Percentiles rank a stretch among this genome's conserved stretches.
Conservation (phyloP, 257 asterid species). For the Capsicum baccatum region DNA sequence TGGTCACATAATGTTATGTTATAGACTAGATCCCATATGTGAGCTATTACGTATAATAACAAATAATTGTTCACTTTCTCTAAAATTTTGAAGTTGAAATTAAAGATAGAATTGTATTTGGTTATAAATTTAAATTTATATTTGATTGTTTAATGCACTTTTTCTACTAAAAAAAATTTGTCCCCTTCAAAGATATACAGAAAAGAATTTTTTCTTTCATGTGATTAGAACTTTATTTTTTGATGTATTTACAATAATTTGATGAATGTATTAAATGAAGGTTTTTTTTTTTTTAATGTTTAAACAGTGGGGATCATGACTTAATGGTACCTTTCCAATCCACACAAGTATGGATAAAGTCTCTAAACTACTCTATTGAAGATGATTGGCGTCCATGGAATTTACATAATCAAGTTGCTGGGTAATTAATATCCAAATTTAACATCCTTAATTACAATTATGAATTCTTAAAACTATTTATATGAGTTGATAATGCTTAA, state of each 20-base stretch:
- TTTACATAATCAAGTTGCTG: slow-evolving; percentile 42
- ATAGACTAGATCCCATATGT: too few relatives aligned
- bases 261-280: neutral
- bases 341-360: slow-evolving; percentile 51
- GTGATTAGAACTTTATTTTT: neutral
- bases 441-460: neutral
- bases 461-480: neutral
- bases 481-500: neutral
- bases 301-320: slow-evolving; percentile 38
- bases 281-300: neutral
- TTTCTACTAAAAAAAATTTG: too few relatives aligned
- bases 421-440: slow-evolving; percentile 31
- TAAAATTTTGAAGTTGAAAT: too few relatives aligned
- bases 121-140: too few relatives aligned
- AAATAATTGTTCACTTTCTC: too few relatives aligned
- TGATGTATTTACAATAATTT: neutral
- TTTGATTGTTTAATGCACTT: too few relatives aligned
- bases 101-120: too few relatives aligned
- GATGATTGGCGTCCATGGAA: slow-evolving; percentile 54
- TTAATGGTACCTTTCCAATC: slow-evolving; percentile 35
- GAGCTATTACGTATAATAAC: too few relatives aligned
- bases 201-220: neutral
- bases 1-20: too few relatives aligned
- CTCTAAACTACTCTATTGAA: slow-evolving; percentile 42
- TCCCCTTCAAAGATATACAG: neutral